These are phyloP conservation scores for Rosa hybrid DNA, from an alignment of 331 rosid species.

Conservation along the genomic window DNA sequence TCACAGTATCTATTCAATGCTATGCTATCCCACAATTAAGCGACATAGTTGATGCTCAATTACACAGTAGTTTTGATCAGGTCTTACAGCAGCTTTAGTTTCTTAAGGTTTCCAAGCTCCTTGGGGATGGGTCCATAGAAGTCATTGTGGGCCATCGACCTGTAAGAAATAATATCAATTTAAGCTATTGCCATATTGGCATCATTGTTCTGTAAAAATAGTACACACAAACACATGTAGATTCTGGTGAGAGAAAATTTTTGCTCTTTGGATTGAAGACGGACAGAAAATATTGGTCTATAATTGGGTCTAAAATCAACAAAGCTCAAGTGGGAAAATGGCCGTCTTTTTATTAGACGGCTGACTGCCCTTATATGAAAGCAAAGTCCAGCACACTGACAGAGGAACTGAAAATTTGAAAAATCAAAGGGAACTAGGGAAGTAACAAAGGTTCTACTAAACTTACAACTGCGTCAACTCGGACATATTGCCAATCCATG, in stretches of 20 bases:
- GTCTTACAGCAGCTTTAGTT: slow-evolving; percentile 22
- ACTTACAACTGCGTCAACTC: slow-evolving; percentile 57
- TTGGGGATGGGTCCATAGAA: slow-evolving; percentile 35
- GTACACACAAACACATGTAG: too few relatives aligned
- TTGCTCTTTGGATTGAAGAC: too few relatives aligned
- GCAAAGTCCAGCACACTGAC: neutral
- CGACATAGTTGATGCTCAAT: neutral
- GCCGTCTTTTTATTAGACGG: neutral
- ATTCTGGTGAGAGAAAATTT: too few relatives aligned
- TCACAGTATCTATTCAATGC: too few relatives aligned
- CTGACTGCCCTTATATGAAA: too few relatives aligned
- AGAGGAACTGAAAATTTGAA: neutral
- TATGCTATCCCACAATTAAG: too few relatives aligned
- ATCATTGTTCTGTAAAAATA: neutral
- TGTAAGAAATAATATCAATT: neutral
- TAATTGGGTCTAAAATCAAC: neutral
- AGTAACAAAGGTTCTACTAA: neutral
- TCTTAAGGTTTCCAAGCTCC: slow-evolving; percentile 40
- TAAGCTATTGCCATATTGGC: neutral
- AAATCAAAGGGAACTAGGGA: neutral
- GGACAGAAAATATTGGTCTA: too few relatives aligned
- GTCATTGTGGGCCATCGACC: slow-evolving; percentile 28
- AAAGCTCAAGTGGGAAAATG: neutral
- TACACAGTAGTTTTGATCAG: neutral
- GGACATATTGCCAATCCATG: slow-evolving; percentile 59